phyloP scores from a whole-genome alignment of 2,329 filamentous ascomycete species.

The Fusarium bulbicola region DNA sequence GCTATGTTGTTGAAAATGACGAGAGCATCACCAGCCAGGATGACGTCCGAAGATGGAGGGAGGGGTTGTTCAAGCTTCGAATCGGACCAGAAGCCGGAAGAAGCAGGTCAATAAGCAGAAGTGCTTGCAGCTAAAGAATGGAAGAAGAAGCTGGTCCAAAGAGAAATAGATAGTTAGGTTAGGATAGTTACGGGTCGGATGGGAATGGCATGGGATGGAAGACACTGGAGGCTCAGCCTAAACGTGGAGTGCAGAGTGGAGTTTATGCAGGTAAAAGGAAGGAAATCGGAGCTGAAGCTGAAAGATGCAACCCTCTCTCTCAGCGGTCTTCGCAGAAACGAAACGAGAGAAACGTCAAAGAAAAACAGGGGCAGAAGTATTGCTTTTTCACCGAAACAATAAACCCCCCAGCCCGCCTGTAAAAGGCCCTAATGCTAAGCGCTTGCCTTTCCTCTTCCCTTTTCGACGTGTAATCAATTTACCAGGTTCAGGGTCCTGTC shows the following conservation, averaged over 20 bases:
- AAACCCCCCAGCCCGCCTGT: neutral
- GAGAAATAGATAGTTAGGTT: neutral
- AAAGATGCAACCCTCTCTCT: neutral
- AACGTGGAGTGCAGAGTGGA: constrained; percentile 35
- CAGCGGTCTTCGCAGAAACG: neutral
- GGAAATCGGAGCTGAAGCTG: constrained; percentile 14
- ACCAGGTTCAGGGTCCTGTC: constrained; percentile 24
- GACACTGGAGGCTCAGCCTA: constrained; percentile 16
- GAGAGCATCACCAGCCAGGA: constrained; percentile 19
- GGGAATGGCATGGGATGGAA: neutral
- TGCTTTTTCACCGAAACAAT: neutral
- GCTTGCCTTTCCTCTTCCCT: neutral
- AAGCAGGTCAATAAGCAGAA: constrained; percentile 11
- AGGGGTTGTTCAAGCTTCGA: neutral
- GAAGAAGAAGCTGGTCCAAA: neutral
- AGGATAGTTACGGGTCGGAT: neutral
- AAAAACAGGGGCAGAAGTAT: neutral
- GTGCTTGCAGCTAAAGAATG: constrained; percentile 10
- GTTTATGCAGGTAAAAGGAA: constrained; percentile 33
- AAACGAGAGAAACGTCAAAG: neutral
- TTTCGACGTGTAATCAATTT: constrained; percentile 4
- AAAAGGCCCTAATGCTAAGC: neutral
- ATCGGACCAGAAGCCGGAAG: constrained; percentile 10
- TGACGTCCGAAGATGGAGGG: constrained; percentile 2
- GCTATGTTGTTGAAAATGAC: constrained; percentile 21